A percentile compares a stretch with the other conserved stretches of the same genome.
phyloP scores from a whole-genome alignment of 2,329 filamentous ascomycete species.

The Diaporthe ilicicola region DNA sequence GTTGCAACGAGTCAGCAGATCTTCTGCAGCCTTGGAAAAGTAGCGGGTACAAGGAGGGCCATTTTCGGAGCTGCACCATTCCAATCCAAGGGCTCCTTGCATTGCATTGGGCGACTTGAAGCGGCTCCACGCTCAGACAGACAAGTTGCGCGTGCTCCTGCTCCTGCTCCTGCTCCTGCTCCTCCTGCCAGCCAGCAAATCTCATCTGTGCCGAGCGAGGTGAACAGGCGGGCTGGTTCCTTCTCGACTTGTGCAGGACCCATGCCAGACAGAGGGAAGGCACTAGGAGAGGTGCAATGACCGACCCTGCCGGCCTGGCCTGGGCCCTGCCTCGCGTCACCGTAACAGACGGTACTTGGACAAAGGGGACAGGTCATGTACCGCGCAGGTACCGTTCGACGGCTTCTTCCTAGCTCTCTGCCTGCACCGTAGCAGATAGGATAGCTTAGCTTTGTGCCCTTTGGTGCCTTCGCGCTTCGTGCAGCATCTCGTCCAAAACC shows the following conservation, averaged over 20 bases:
- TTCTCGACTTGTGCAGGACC: conserved; percentile 8
- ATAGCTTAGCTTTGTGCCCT: not conserved
- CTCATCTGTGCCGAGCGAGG: not conserved
- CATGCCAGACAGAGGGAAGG: not conserved
- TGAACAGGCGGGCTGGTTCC: not conserved
- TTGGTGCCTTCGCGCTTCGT: not conserved
- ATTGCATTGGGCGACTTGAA: conserved; percentile 20
- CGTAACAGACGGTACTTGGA: not conserved
- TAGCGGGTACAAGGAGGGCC: conserved; percentile 9
- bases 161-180: not conserved
- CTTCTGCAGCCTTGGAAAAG: conserved; percentile 15
- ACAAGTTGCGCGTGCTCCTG: not conserved
- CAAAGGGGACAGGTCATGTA: not conserved
- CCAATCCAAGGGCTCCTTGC: conserved; percentile 14
- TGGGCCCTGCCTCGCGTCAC: not conserved
- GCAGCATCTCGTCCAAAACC: conserved; percentile 17
- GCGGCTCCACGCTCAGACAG: conserved; percentile 23
- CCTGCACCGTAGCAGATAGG: not conserved
- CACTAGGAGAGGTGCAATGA: conserved; percentile 21
- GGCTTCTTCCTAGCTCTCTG: not conserved
- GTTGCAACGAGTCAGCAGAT: conserved; percentile 13
- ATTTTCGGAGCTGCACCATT: conserved; percentile 9
- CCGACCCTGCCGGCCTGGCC: conserved; percentile 12
- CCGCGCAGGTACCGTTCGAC: conserved; percentile 1
- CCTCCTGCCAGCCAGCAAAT: not conserved